These are phyloP conservation scores for Sparassis latifolia DNA, from an alignment of 1,284 basidiomycete genomes.

Conservation along the genomic window DNA sequence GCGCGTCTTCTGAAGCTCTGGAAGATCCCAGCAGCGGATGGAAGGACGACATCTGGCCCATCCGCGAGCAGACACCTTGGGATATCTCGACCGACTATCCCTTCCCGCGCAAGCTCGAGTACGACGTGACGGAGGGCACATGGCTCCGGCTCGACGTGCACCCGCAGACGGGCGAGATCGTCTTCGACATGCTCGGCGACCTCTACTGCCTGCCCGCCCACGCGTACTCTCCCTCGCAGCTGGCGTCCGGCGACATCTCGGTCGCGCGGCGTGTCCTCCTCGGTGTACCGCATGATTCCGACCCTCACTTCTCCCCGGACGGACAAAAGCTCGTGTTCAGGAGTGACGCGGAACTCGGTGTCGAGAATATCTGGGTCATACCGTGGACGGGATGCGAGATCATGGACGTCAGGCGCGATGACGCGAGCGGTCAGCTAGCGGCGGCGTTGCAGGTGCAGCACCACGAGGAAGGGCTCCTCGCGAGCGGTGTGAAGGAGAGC, in stretches of 20 bases:
- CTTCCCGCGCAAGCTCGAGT: constrained; percentile 55
- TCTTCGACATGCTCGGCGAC: constrained; percentile 72
- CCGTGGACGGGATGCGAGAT: constrained; percentile 56
- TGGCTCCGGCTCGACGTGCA: constrained; percentile 70
- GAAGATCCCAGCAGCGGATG: constrained; percentile 30
- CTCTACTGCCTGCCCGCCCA: constrained; percentile 58
- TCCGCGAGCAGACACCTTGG: constrained; percentile 59
- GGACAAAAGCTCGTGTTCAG: constrained; percentile 56
- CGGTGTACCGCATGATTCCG: constrained; percentile 62
- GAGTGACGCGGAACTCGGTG: constrained; percentile 63
- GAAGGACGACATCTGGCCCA: constrained; percentile 59
- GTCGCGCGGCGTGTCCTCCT: constrained; percentile 46
- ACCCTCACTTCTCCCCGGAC: constrained; percentile 65
- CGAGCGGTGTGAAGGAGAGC: constrained; percentile 44
- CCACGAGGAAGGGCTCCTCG: constrained; percentile 43
- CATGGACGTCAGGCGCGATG: constrained; percentile 44
- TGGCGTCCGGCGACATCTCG: constrained; percentile 13
- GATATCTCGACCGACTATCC: constrained; percentile 74
- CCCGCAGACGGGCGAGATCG: constrained; percentile 58
- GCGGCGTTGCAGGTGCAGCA: constrained; percentile 31
- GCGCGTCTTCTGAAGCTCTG: neutral
- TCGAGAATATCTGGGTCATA: constrained; percentile 69
- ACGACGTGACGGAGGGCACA: constrained; percentile 65
- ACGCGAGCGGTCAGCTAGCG: constrained; percentile 22
- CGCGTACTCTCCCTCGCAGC: constrained; percentile 25